A percentile compares a stretch with the other conserved stretches of the same genome.
These are phyloP conservation scores for Leccinum fuscescens DNA, from an alignment of 1,284 basidiomycete genomes.

Conservation along the genomic window DNA sequence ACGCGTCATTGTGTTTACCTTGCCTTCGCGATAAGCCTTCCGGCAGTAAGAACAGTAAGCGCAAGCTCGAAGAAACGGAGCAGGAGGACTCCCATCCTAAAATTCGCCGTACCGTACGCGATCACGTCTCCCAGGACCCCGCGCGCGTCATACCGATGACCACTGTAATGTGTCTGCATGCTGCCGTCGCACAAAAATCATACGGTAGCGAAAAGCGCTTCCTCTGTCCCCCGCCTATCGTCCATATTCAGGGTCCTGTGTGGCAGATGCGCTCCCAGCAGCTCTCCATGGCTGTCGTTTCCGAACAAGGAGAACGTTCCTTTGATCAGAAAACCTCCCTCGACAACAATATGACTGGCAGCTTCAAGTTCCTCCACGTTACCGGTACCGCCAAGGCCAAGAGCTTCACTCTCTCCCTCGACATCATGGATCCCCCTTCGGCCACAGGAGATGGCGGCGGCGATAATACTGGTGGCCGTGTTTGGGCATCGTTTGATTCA, in stretches of 20 bases:
- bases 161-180: conserved; percentile 83
- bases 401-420: conserved; percentile 82
- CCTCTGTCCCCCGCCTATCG: conserved; percentile 84
- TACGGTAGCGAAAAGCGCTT: conserved; percentile 92
- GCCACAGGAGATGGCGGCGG: conserved; percentile 49
- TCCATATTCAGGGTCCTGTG: conserved; percentile 82
- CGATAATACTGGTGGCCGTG: conserved; percentile 56
- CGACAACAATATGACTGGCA: conserved; percentile 78
- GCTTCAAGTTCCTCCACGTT: conserved; percentile 89
- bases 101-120: conserved; percentile 77
- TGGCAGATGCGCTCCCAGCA: conserved; percentile 78
- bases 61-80: conserved; percentile 69
- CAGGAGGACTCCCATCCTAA: conserved; percentile 71
- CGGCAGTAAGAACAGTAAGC: conserved; percentile 49
- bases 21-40: conserved; percentile 31
- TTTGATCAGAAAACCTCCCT: conserved; percentile 79
- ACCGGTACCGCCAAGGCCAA: conserved; percentile 87
- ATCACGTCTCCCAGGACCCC: conserved; percentile 72
- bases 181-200: conserved; percentile 88
- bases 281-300: conserved; percentile 82
- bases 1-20: conserved; percentile 25
- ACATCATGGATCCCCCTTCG: conserved; percentile 70
- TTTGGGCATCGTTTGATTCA: conserved; percentile 91
- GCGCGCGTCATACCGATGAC: conserved; percentile 79
- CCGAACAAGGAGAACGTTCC: conserved; percentile 78